A percentile compares a stretch with the other conserved stretches of the same genome.
Evolutionary conservation across 306 rosid genomes (phyloP).

Genomic region (Astragalus membranaceus): DNA sequence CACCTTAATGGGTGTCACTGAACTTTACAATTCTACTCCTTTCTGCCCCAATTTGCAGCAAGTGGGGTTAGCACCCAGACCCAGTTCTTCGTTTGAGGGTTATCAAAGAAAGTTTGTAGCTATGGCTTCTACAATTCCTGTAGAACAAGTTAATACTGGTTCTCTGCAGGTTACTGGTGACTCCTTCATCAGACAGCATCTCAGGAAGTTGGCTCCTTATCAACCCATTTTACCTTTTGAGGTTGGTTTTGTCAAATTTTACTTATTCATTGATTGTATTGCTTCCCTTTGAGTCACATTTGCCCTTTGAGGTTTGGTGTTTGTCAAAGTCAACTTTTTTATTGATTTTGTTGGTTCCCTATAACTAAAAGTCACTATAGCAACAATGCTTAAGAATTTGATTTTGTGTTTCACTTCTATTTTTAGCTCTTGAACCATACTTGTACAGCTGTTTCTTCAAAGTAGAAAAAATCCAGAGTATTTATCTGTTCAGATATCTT

Average conservation of each 20-base stretch:
- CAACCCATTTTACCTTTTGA: slow-evolving; percentile 95
- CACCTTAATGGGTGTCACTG: slow-evolving; percentile 53
- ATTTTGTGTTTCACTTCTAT: background rate
- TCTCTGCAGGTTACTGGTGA: slow-evolving; percentile 51
- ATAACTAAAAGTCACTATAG: too few relatives aligned
- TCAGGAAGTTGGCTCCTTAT: slow-evolving; percentile 74
- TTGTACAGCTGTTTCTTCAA: background rate
- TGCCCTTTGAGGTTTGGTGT: slow-evolving; percentile 74
- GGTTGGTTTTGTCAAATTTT: slow-evolving; percentile 29
- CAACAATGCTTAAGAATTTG: background rate
- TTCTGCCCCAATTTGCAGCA: slow-evolving; percentile 13
- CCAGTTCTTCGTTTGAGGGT: slow-evolving; percentile 32
- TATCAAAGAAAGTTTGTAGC: slow-evolving; percentile 33
- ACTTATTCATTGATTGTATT: background rate
- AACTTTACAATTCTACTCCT: slow-evolving; percentile 27
- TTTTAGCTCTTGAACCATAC: background rate
- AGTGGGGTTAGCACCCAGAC: slow-evolving; percentile 21
- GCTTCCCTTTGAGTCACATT: background rate
- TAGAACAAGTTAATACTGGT: slow-evolving; percentile 36
- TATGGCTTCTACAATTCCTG: slow-evolving; percentile 57
- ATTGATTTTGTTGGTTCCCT: background rate
- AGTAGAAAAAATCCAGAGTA: background rate
- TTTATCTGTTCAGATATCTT: background rate
- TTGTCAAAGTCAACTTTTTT: background rate
- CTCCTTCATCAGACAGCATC: slow-evolving; percentile 78